Evolutionary conservation across 2,329 filamentous ascomycete species (phyloP).

Genomic region (Fusarium succisae): DNA sequence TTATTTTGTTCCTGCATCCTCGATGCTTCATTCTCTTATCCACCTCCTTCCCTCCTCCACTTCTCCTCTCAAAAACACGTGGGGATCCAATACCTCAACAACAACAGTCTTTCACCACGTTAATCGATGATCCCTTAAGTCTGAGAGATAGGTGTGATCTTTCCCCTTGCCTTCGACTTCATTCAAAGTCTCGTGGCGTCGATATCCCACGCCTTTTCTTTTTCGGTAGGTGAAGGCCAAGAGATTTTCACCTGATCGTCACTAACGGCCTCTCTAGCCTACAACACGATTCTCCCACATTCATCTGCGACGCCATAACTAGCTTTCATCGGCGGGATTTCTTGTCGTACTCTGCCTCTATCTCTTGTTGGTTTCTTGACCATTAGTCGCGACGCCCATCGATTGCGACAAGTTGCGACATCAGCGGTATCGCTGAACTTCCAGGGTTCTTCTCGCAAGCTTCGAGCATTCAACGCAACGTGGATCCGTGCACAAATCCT

Average conservation of each 20-base stretch:
- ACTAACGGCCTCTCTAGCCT: not conserved
- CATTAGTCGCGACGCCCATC: too few species aligned
- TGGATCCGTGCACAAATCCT: accelerated
- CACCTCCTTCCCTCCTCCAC: not conserved
- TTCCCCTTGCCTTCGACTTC: accelerated
- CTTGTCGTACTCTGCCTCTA: accelerated
- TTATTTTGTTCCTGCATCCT: too few species aligned
- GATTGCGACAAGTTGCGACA: not conserved
- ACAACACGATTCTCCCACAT: too few species aligned
- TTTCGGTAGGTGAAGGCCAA: not conserved
- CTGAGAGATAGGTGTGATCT: accelerated
- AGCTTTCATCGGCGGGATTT: accelerated
- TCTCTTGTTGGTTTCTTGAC: not conserved
- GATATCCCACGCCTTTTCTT: accelerated
- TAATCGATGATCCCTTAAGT: accelerated
- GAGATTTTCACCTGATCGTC: not conserved
- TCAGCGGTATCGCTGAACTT: not conserved
- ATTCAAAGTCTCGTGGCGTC: not conserved
- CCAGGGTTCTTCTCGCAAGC: accelerated
- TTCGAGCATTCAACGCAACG: accelerated
- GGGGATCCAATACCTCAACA: accelerated
- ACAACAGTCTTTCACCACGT: accelerated
- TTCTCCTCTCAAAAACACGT: not conserved
- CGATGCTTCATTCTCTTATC: not conserved
- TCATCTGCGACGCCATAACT: not conserved